Evolutionary conservation across 495 filamentous ascomycete genomes (phyloP).

Genomic region (Evansstolkia leycettana): DNA sequence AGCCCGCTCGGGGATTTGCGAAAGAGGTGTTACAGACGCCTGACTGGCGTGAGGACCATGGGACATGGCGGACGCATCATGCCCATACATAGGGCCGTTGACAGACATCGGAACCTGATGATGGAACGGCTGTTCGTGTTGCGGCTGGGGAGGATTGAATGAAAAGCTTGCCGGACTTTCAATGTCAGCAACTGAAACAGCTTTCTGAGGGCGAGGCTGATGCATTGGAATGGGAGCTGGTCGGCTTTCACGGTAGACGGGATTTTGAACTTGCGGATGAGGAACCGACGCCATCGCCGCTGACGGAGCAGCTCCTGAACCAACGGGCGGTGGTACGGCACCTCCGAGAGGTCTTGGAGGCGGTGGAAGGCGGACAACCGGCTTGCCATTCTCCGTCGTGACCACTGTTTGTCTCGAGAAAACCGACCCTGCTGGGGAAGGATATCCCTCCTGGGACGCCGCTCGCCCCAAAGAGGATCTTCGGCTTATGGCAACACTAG

Average conservation of each 20-base stretch:
- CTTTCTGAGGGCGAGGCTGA: constrained; percentile 89
- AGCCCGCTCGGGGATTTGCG: constrained; percentile 88
- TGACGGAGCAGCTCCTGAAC: constrained; percentile 7
- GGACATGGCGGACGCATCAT: constrained; percentile 34
- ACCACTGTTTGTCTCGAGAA: constrained; percentile 52
- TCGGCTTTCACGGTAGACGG: constrained; percentile 66
- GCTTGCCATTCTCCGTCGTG: constrained; percentile 48
- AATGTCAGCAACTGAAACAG: constrained; percentile 88
- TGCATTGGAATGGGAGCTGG: constrained; percentile 76
- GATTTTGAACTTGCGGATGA: constrained; percentile 48
- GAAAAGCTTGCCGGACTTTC: constrained; percentile 67
- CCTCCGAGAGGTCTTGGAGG: constrained; percentile 31
- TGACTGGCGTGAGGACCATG: constrained; percentile 69
- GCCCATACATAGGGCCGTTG: constrained; percentile 41
- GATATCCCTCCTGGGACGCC: constrained; percentile 56
- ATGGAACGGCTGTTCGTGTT: constrained; percentile 74
- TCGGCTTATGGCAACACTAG: constrained; percentile 85
- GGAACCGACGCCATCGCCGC: constrained; percentile 7
- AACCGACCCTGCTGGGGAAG: constrained; percentile 68
- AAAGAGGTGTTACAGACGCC: constrained; percentile 74
- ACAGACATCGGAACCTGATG: constrained; percentile 72
- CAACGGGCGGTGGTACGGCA: constrained; percentile 14
- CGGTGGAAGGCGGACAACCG: constrained; percentile 79
- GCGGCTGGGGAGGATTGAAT: constrained; percentile 60
- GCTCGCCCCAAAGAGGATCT: constrained; percentile 77